Base-by-base conservation (phyloP, 345 rosid species). In the Capsella bursapastoris region DNA sequence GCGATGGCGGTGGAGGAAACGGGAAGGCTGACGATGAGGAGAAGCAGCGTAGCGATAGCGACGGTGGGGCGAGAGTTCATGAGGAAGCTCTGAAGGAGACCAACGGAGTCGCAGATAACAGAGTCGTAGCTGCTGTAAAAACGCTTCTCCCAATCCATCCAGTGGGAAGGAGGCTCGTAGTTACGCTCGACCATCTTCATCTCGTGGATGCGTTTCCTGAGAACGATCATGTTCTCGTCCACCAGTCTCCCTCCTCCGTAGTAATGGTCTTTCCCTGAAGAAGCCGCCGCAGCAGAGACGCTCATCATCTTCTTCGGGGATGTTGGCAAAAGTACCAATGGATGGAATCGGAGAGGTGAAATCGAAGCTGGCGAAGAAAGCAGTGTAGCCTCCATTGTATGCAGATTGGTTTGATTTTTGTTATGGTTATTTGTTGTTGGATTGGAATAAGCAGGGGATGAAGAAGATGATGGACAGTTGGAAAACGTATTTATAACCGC, bases 141-240 rank as follows among this genome's bases (percentile, higher is more conserved):
- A 13, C 80, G 88, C 41, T 89, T 87, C 85, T 91, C 92, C 92
- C 92, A 91, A 3, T 81, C 84, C 86, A 82, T 83, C 97, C 97
- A 87, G 6, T 85, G 76, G 14, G 79, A 49, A 4, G 92, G 90
- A 8, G 92, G 86, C 82, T 89, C 87, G 60, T 87, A 83, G 76
- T 84, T 86, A 59, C 86, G 69, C 85, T 91, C 95, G 8, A 63
- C 71, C 90, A 82, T 81, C 84, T 86, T 85, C 84, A 77, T 79
- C 78, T 85, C 89, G 43, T 80, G 89, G 38, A 88, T 84, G 2
- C 89, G 81, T 61, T 81, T 85, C 71, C 93, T 71, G 0, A 86
- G 81, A 14, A 86, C 86, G 27, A 86, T 83, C 94, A 89, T 87
- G 79, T 79, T 80, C 78, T 82, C 89, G 15, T 89, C 94, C 0